Conservation (phyloP, 257 asterid species). For the Datura wrightii region DNA sequence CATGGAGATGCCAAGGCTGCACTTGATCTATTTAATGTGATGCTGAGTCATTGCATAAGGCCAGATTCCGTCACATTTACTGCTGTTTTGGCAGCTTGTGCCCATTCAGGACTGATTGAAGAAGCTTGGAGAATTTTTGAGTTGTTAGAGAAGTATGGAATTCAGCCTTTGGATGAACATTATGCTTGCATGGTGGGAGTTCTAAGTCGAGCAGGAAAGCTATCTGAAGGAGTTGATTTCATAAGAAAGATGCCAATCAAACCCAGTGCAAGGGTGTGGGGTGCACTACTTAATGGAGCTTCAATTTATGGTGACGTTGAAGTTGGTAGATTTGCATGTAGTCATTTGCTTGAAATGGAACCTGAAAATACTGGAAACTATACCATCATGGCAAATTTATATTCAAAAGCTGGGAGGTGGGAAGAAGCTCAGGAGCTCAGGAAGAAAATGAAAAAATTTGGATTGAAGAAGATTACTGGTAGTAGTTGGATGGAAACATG, state of each 20-base stretch:
- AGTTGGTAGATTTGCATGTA: slow-evolving; percentile 63
- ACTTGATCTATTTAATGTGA: slow-evolving; percentile 60
- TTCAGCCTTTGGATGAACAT: slow-evolving; percentile 68
- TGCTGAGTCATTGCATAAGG: slow-evolving; percentile 53
- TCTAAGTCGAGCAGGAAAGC: slow-evolving; percentile 70
- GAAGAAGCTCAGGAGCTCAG: slow-evolving; percentile 77
- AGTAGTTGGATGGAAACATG: slow-evolving; percentile 74
- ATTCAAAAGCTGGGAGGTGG: slow-evolving; percentile 81
- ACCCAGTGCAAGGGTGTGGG: slow-evolving; percentile 77
- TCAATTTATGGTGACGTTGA: slow-evolving; percentile 65
- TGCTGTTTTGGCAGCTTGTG: slow-evolving; percentile 81
- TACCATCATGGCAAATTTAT: slow-evolving; percentile 74
- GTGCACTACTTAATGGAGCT: slow-evolving; percentile 86
- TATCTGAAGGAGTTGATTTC: slow-evolving; percentile 68
- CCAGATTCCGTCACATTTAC: slow-evolving; percentile 81
- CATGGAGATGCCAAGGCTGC: slow-evolving; percentile 79
- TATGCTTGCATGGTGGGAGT: slow-evolving; percentile 80
- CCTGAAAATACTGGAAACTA: slow-evolving; percentile 75
- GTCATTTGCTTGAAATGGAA: slow-evolving; percentile 62
- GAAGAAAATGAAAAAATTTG: slow-evolving; percentile 50
- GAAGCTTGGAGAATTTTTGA: slow-evolving; percentile 65
- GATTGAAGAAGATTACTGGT: slow-evolving; percentile 76
- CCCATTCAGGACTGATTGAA: slow-evolving; percentile 74
- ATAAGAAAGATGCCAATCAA: slow-evolving; percentile 68
- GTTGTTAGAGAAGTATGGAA: slow-evolving; percentile 51